Evolutionary conservation across 139 green algal genomes (phyloP).

Genomic region (Chlamydomonas eustigma): DNA sequence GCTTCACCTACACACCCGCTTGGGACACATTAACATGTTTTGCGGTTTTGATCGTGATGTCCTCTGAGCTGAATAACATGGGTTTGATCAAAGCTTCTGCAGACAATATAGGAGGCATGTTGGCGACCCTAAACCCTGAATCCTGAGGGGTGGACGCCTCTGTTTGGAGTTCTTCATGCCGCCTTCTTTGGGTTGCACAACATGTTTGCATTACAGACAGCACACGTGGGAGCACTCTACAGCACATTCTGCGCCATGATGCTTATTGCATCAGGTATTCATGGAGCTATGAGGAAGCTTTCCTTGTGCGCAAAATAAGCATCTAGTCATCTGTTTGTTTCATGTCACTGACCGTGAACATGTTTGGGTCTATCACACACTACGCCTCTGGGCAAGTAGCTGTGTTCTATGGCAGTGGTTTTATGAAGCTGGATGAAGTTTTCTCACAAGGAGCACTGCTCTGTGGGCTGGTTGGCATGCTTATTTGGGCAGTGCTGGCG

Average conservation of each 20-base stretch:
- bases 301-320: conserved; percentile 73
- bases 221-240: conserved; percentile 93
- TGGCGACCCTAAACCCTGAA: conserved; percentile 56
- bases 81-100: conserved; percentile 33
- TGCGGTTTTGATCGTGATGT: conserved; percentile 85
- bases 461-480: conserved; percentile 31
- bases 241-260: conserved; percentile 93
- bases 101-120: conserved; percentile 14
- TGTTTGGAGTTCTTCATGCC: conserved; percentile 79
- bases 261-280: conserved; percentile 35
- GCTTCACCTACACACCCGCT: conserved; percentile 84
- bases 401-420: conserved; percentile 91
- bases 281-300: conserved; percentile 79
- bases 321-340: conserved; percentile 82
- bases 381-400: conserved; percentile 87
- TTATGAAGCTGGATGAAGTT: conserved; percentile 66
- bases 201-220: conserved; percentile 75
- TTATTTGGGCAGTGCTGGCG: conserved; percentile 66
- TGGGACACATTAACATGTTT: conserved; percentile 97
- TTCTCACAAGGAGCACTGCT: conserved; percentile 59
- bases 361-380: conserved; percentile 96
- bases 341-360: conserved; percentile 83
- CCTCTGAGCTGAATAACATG: conserved; percentile 31
- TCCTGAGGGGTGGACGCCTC: conserved; percentile 72
- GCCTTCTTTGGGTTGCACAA: conserved; percentile 94